A percentile compares a stretch with the other conserved stretches of the same genome.
Evolutionary conservation across 805 yeast species (phyloP).

Genomic region (Candida verbasci): DNA sequence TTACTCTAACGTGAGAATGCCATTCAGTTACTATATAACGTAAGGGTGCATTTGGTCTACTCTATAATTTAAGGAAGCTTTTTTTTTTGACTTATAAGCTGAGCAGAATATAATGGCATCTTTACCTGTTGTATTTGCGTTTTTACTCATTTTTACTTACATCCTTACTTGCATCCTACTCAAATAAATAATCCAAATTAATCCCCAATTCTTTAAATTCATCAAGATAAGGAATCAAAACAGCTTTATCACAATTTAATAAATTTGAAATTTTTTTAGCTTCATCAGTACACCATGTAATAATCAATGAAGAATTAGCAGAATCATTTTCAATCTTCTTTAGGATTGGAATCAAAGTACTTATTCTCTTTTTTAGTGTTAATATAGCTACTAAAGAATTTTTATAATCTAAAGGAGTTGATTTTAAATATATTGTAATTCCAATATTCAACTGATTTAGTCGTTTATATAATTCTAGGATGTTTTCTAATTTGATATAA

Average conservation of each 20-base stretch:
- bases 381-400: not conserved
- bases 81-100: no score
- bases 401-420: not conserved
- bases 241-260: not conserved
- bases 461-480: constrained; percentile 31
- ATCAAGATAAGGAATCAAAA: constrained; percentile 52
- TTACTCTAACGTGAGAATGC: no score
- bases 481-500: constrained; percentile 26
- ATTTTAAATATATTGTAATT: constrained; percentile 24
- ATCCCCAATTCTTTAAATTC: constrained; percentile 64
- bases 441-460: constrained; percentile 36
- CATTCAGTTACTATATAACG: no score
- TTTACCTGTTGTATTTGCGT: no score
- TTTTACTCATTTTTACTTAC: no score
- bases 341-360: not conserved
- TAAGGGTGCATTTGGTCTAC: no score
- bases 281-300: constrained; percentile 5
- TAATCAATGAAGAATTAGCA: constrained; percentile 1
- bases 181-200: constrained; percentile 68
- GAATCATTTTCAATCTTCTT: not conserved
- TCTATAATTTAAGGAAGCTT: no score
- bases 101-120: no score
- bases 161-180: no score
- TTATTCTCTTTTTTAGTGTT: not conserved
- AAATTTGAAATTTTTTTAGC: not conserved